phyloP scores from a whole-genome alignment of 805 yeast species.

The Candida fluviatilis region DNA sequence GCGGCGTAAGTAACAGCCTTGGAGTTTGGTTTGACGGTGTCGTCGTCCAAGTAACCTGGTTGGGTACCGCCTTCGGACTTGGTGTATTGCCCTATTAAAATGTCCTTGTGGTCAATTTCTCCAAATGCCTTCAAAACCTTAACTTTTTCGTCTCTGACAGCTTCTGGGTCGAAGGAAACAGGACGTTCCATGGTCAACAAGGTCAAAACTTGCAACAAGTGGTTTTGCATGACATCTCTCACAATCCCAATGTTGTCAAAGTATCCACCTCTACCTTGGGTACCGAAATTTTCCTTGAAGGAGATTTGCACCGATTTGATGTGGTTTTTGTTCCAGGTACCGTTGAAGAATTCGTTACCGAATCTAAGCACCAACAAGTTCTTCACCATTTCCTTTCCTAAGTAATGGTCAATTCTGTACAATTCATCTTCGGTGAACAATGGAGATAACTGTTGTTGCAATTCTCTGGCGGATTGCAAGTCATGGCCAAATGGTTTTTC shows the following conservation, averaged over 20 bases:
- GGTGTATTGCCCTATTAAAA: slow-evolving; percentile 84
- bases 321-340: slow-evolving; percentile 84
- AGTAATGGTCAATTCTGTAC: slow-evolving; percentile 93
- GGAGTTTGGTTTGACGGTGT: slow-evolving; percentile 75
- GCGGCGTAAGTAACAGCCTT: slow-evolving; percentile 94
- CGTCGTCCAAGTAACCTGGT: slow-evolving; percentile 91
- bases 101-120: slow-evolving; percentile 59
- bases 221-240: slow-evolving; percentile 98
- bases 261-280: slow-evolving; percentile 98
- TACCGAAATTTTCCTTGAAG: slow-evolving; percentile 97
- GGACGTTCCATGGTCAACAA: slow-evolving; percentile 95
- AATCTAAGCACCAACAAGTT: slow-evolving; percentile 85
- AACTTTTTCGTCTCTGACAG: slow-evolving; percentile 94
- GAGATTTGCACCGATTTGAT: slow-evolving; percentile 80
- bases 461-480: slow-evolving; percentile 67
- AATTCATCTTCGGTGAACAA: slow-evolving; percentile 87
- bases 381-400: slow-evolving; percentile 98
- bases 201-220: slow-evolving; percentile 87
- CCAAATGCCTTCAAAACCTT: slow-evolving; percentile 81
- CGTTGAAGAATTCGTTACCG: slow-evolving; percentile 81
- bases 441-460: slow-evolving; percentile 78
- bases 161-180: slow-evolving; percentile 83
- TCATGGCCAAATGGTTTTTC: slow-evolving; percentile 98
- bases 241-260: slow-evolving; percentile 93
- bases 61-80: slow-evolving; percentile 81